Conservation (phyloP, 176 grass and related monocot genomes). For the Avena atlantica region DNA sequence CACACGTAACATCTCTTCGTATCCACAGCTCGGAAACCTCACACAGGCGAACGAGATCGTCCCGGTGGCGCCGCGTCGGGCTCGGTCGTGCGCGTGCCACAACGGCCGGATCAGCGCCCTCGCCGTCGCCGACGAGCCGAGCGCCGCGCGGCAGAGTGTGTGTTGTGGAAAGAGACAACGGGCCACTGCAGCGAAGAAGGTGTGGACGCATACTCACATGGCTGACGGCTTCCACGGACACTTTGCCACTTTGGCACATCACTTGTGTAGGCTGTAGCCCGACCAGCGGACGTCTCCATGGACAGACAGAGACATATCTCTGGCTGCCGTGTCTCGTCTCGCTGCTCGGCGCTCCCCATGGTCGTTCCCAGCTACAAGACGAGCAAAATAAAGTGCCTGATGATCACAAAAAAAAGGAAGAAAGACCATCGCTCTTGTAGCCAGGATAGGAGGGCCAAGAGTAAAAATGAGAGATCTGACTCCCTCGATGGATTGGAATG, state of each 20-base stretch:
- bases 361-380: conserved; percentile 7
- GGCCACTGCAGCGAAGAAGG: background rate
- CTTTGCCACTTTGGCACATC: background rate
- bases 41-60: background rate
- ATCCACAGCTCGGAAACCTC: background rate
- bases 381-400: background rate
- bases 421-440: background rate
- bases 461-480: background rate
- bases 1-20: background rate
- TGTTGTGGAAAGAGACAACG: background rate
- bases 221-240: background rate
- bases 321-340: background rate
- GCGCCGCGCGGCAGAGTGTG: background rate
- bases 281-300: background rate
- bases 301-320: background rate
- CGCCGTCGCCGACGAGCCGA: background rate
- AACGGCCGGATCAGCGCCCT: background rate
- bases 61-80: background rate
- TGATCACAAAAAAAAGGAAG: background rate
- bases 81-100: background rate
- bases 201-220: background rate
- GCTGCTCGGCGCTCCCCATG: background rate
- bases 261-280: background rate
- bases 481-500: background rate
- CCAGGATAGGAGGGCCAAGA: no score